Conservation (phyloP, 2,329 filamentous ascomycete species). For the Aspergillus felis region DNA sequence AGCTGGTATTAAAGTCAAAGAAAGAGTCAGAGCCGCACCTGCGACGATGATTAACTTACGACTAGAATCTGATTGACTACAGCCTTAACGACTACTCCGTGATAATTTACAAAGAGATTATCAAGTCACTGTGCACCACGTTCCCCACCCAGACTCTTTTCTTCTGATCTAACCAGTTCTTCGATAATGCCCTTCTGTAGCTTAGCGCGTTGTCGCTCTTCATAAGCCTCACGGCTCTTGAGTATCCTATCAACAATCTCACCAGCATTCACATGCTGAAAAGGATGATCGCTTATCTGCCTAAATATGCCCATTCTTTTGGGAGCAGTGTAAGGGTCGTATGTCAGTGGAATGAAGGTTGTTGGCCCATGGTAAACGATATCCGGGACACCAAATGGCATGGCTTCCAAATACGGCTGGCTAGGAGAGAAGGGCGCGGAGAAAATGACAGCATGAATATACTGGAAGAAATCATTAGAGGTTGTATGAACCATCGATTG, state of each 20-base stretch:
- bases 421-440: constrained; percentile 84
- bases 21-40: no score
- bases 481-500: not conserved
- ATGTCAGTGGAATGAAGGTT: constrained; percentile 73
- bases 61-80: not conserved
- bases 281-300: constrained; percentile 72
- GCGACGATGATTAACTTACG: no score
- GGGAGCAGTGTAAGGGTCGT: constrained; percentile 75
- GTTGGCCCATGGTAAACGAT: constrained; percentile 97
- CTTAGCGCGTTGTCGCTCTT: constrained; percentile 86
- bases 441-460: constrained; percentile 83
- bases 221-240: constrained; percentile 79
- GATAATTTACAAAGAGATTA: not conserved
- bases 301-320: constrained; percentile 81
- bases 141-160: constrained; percentile 35
- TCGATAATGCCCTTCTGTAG: constrained; percentile 80
- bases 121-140: not conserved
- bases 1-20: not conserved
- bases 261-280: constrained; percentile 82
- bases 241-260: constrained; percentile 90
- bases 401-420: constrained; percentile 67
- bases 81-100: not conserved
- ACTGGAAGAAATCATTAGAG: constrained; percentile 48
- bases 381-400: constrained; percentile 70
- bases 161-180: constrained; percentile 58